Conservation (phyloP, 106 monocot genomes). For the Triglochin maritima region DNA sequence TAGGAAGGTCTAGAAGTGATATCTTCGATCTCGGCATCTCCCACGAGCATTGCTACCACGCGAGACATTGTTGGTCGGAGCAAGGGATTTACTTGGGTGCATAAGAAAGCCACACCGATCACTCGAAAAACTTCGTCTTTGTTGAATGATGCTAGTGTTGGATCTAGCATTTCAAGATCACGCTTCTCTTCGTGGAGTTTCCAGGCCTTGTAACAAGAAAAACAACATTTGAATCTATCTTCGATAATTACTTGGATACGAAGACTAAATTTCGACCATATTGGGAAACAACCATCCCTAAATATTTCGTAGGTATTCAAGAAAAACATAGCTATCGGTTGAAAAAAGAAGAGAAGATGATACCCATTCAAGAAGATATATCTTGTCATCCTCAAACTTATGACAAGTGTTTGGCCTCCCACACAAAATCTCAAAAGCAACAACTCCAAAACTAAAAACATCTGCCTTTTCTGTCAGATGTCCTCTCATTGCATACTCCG, state of each 20-base stretch:
- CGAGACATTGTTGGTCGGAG: conserved; percentile 64
- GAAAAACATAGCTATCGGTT: neutral
- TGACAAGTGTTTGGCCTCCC: conserved; percentile 53
- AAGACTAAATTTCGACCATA: neutral
- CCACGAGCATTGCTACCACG: conserved; percentile 62
- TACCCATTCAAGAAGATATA: conserved; percentile 86
- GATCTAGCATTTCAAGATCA: conserved; percentile 1
- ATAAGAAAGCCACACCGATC: conserved; percentile 51
- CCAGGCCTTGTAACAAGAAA: neutral
- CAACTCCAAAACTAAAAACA: conserved; percentile 68
- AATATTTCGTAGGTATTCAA: neutral
- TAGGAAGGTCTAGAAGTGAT: conserved; percentile 48
- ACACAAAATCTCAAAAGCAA: conserved; percentile 48
- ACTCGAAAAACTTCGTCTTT: neutral
- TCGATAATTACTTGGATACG: neutral
- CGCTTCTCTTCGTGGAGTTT: neutral
- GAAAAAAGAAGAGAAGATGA: neutral
- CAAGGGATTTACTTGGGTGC: conserved; percentile 56
- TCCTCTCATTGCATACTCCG: conserved; percentile 89
- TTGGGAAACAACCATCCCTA: neutral
- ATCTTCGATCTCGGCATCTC: conserved; percentile 37
- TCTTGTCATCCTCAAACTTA: conserved; percentile 29
- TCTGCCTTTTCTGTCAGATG: conserved; percentile 79
- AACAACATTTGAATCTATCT: neutral
- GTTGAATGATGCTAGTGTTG: neutral